phyloP scores from a whole-genome alignment of 495 filamentous ascomycete species.

The Neurospora hispaniola region DNA sequence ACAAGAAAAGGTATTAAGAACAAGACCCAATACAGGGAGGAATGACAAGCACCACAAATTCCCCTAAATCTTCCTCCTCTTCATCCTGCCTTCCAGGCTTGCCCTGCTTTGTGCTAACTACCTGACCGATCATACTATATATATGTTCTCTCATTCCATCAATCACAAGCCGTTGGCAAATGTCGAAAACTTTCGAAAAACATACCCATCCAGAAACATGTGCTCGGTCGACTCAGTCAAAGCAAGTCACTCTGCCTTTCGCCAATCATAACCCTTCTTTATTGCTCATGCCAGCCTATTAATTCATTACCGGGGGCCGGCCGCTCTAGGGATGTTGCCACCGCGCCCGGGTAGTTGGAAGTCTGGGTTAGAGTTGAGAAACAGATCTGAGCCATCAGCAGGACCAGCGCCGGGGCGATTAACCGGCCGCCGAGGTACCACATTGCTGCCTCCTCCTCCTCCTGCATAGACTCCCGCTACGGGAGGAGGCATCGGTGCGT shows the following conservation, averaged over 20 bases:
- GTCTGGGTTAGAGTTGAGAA: slow-evolving; percentile 63
- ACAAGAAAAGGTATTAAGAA: not conserved
- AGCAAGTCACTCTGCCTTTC: not conserved
- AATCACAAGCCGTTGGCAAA: not conserved
- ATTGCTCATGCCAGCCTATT: not conserved
- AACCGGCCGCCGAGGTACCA: slow-evolving; percentile 27
- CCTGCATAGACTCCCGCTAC: slow-evolving; percentile 15
- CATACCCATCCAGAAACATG: not conserved
- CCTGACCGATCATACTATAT: not conserved
- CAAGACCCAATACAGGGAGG: not conserved
- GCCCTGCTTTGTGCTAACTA: not conserved
- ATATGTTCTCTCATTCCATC: not conserved
- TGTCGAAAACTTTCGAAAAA: not conserved
- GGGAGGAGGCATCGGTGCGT: slow-evolving; percentile 26
- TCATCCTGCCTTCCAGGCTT: not conserved
- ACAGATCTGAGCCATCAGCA: slow-evolving; percentile 30
- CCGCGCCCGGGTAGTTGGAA: slow-evolving; percentile 47
- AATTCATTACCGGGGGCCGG: slow-evolving; percentile 2
- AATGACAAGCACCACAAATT: not conserved
- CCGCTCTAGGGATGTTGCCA: slow-evolving; percentile 8
- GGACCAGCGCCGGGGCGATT: slow-evolving; percentile 26
- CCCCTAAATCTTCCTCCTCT: not conserved
- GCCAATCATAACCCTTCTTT: not conserved
- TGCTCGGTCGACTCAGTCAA: not conserved
- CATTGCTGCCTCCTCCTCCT: not conserved